Evolutionary conservation across 352 stramenopile species (phyloP), one percentile per base, ranked within the genome.

Genomic region (Thalassiosira mediterranea): DNA sequence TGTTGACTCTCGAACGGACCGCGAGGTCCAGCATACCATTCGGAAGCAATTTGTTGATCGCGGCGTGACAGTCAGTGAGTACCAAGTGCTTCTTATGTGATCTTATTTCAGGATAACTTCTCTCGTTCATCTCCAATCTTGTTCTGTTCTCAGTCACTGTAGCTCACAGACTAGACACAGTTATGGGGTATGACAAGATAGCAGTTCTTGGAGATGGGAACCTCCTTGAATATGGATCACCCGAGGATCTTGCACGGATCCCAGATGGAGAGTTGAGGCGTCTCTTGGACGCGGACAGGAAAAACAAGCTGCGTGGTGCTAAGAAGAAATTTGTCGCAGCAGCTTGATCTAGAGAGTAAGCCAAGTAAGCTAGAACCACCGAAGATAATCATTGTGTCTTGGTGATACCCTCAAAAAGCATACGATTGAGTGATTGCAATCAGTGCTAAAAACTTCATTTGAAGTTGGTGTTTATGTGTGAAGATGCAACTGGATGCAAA

Each of bases 121-220:
- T n/a, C n/a, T n/a, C n/a, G n/a, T n/a, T n/a, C n/a, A n/a, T n/a
- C n/a, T n/a, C n/a, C n/a, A n/a, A n/a, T n/a, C n/a, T n/a, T n/a
- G n/a, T n/a, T n/a, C n/a, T n/a, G n/a, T n/a, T n/a, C n/a, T n/a
- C n/a, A n/a, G n/a, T 97, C 28, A 97, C 94, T 44, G 95, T 97
- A 46, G 95, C 96, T n/a, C 96, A 98, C 81, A 90, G 95, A 19
- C 82, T 98, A 40, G 95, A 97, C 72, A 97, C 95, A 29, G 93
- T 98, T 49, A 59, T 97, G 29, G 94, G 95, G 23, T 94, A 94
- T 10, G 95, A 98, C 65, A 95, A 93, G 64, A 97, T 98, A 57
- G 87, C 96, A 37, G 95, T 98, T 7, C 92, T 98, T 72, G 93
- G 96, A 25, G 88, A 91, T 72, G 95, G 95, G 3, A 31, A 74